A percentile compares a stretch with the other conserved stretches of the same genome.
Conservation (phyloP, 805 yeast genomes). For the Barnettozyma wickerhamii region DNA sequence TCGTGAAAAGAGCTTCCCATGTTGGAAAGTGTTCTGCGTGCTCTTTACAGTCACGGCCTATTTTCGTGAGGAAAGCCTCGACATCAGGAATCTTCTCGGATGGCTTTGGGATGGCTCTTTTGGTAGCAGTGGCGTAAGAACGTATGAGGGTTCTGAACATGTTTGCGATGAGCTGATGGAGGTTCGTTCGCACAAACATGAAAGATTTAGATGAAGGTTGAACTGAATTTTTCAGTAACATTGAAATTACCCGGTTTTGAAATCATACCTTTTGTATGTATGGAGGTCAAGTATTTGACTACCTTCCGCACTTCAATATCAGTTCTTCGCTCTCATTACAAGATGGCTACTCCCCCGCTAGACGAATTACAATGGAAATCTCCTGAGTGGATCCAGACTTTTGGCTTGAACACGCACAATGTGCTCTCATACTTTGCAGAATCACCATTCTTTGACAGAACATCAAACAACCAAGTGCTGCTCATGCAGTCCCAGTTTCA, state of each 20-base stretch:
- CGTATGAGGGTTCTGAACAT: constrained; percentile 6
- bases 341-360: constrained; percentile 34
- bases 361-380: constrained; percentile 97
- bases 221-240: no score
- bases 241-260: no score
- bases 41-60: constrained; percentile 74
- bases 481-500: constrained; percentile 94
- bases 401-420: constrained; percentile 82
- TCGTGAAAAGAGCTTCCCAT: constrained; percentile 63
- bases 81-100: constrained; percentile 61
- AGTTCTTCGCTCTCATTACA: neutral
- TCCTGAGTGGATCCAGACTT: constrained; percentile 94
- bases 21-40: constrained; percentile 62
- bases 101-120: constrained; percentile 39
- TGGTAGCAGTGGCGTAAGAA: constrained; percentile 2
- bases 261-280: no score
- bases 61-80: constrained; percentile 62
- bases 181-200: no score
- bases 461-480: constrained; percentile 90
- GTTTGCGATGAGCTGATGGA: neutral
- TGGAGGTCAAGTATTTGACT: no score
- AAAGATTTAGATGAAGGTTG: no score
- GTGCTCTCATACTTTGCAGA: constrained; percentile 91
- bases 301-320: no score
- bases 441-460: constrained; percentile 92